phyloP scores from a whole-genome alignment of 768 basidiomycete genomes.

The Hortiboletus flavorubellus region DNA sequence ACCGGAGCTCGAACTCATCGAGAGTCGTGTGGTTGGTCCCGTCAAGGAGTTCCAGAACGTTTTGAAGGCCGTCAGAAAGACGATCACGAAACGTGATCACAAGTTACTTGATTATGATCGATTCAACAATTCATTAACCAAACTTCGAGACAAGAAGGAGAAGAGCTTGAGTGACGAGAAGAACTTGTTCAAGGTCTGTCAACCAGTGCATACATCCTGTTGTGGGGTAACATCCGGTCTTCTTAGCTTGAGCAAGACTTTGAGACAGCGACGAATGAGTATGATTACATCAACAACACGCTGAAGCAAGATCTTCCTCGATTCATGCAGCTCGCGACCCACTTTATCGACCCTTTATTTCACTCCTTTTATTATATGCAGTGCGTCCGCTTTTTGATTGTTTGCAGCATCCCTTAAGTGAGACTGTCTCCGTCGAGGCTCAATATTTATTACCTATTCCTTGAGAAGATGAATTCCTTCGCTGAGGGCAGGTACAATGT shows the following conservation, averaged over 20 bases:
- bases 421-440: slow-evolving; percentile 45
- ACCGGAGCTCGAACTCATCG: slow-evolving; percentile 94
- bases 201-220: background rate
- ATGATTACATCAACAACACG: slow-evolving; percentile 86
- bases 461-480: slow-evolving; percentile 92
- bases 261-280: slow-evolving; percentile 87
- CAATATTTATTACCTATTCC: slow-evolving; percentile 89
- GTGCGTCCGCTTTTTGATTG: slow-evolving; percentile 46
- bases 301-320: slow-evolving; percentile 90
- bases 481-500: slow-evolving; percentile 77
- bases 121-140: slow-evolving; percentile 92
- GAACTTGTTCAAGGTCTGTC: slow-evolving; percentile 85
- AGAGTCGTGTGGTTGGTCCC: slow-evolving; percentile 79
- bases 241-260: slow-evolving; percentile 91
- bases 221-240: background rate
- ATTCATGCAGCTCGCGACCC: slow-evolving; percentile 85
- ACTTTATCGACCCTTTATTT: slow-evolving; percentile 97
- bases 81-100: slow-evolving; percentile 93
- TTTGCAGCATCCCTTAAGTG: background rate
- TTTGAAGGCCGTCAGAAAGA: slow-evolving; percentile 89
- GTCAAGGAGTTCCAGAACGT: slow-evolving; percentile 85
- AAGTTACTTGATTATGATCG: slow-evolving; percentile 97
- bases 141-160: slow-evolving; percentile 97
- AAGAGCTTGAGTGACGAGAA: slow-evolving; percentile 95
- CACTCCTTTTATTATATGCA: slow-evolving; percentile 99